Base-by-base conservation (phyloP, 306 rosid species). In the Benincasa hispida region DNA sequence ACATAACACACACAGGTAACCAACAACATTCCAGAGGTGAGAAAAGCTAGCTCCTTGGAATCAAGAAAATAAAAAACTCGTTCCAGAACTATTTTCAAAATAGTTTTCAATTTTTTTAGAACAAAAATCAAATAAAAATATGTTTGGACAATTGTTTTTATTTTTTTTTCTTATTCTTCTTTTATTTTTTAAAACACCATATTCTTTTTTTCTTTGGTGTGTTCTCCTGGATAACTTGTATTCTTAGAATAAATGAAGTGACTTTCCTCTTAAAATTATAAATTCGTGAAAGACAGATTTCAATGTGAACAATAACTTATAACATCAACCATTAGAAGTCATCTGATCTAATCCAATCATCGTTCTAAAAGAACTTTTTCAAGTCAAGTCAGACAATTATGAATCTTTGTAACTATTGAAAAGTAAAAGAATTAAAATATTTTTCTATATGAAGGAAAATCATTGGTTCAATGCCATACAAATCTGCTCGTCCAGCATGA, bases 401-500 rank as follows among this genome's bases (percentile, higher is more conserved):
- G 72, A 39, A 69, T 42, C 75, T 69, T 24, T 45, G 27, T 13
- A 69, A 74, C 67, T n/a, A 30, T n/a, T 47, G 19, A 63, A 63
- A 22, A 56, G 21, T 32, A 14, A 22, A 13, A n/a, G 34, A 34
- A 14, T 34, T 21, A 21, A 57, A 13, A 22, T 24, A 75, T 35
- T 10, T 32, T 74, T 70, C 15, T 17, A 58, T 51, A 51, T 47
- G 57, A 72, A 77, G 45, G 56, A 62, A n/a, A 17, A 70, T 47
- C 41, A 30, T 30, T 35, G 80, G 8, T 54, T 47, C 42, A 19
- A 15, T 35, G 77, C 37, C 92, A 30, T 85, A 95, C 99, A 95
- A 82, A 84, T 95, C 99, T 22, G 98, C 91, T 83, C 96, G 88
- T 45, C 97, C 97, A 55, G 97, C 91, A 80, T 88, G 98, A 81